Base-by-base conservation (phyloP, 2,329 filamentous ascomycete genomes). In the Trichoderma aggressivum region DNA sequence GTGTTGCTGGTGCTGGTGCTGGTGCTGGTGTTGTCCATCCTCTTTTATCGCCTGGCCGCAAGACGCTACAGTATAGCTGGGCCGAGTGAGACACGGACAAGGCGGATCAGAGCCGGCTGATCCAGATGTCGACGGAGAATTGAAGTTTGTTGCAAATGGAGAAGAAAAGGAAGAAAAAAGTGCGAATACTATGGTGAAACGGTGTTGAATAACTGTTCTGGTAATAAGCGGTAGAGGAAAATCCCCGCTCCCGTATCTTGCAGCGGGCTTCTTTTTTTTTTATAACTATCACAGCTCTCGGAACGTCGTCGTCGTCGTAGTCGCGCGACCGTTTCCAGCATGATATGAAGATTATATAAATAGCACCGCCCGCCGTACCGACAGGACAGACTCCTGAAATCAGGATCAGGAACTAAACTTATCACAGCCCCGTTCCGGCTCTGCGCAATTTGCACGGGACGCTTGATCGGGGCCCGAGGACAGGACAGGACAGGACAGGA, bases 1-100 rank as follows among this genome's bases (percentile, higher is more conserved):
- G 58, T 72, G 59, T 63, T 74, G 74, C 72, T 72, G 39, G 39
- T 43, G 39, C 16, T 43, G 39, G 39, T 43, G 39, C 16, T 43
- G 39, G 39, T 43, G 39, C 39, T 43, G 39, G 39, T n/a, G 39
- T 10, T 43, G 36, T 73, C 73, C 73, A 74, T 75, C 34, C n/a
- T 58, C 12, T 55, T 7, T 30, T 24, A 47, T 47, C 56, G 32
- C 26, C 11, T 53, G n/a, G 47, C 4, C 47, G 24, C 58, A 21
- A 21, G n/a, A 58, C 43, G 50, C 34, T 58, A 47, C 18, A 24
- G 12, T 59, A 47, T 18, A 30, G 18, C 34, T 30, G 39, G 39
- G 36, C 64, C 47, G 58, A 55, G 30, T 61, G 58, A 70, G 34
- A 55, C 66, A 32, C 34, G 58, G 50, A 26, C 26, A 59, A 21